These are phyloP conservation scores for sunflower (Helianthus annuus) DNA, from an alignment of 129 eudicot species.

Conservation along the genomic window HanXRQr2.0-SUNRISE NC_035435.2:157532620-157533119, in stretches of 20 bases:
- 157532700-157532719: conserved; percentile 19
- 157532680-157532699: conserved; percentile 2
- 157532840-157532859: background rate
- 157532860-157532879: background rate
- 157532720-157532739: background rate
- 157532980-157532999: background rate
- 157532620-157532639: background rate
- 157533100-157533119: too few species aligned
- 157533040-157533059: background rate
- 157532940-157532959: background rate
- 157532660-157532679: background rate
- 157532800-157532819: background rate
- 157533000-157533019: background rate
- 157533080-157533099: too few species aligned
- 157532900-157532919: conserved; percentile 5
- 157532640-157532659: background rate
- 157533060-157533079: background rate
- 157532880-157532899: background rate
- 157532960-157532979: background rate
- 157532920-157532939: conserved; percentile 1
- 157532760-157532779: background rate
- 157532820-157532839: background rate
- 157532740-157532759: background rate
- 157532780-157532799: background rate
- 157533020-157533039: conserved; percentile 4